Evolutionary conservation across 2,329 filamentous ascomycete genomes (phyloP), one percentile per base, ranked within the genome.

Genomic region (Pezicula neosporulosa): DNA sequence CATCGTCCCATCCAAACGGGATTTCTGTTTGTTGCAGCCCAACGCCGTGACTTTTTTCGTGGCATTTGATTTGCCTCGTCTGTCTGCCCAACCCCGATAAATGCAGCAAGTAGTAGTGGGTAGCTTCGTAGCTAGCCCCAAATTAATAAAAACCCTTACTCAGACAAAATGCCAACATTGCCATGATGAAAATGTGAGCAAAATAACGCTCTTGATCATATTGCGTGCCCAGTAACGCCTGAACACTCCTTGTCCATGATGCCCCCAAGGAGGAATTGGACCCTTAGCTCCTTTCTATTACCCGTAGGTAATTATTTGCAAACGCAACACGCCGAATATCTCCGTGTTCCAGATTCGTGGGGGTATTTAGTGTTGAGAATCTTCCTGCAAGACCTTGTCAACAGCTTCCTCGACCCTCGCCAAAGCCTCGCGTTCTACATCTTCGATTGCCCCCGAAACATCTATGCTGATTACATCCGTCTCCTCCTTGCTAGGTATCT

Each of bases 401-500:
- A 67, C 47, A 4, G 56, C 57, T 15, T 57, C 37, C 21, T 53
- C 47, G n/a, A 86, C 83, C 57, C 76, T 76, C 33, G 75, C 71
- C 45, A 87, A 69, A 2, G 85, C 80, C 47, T 82, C 77, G 21
- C 70, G 68, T 70, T 85, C 77, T 51, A 92, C 86, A 47, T 81
- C 72, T 46, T 83, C 72, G 59, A 79, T 57, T 49, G 78, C 65
- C 52, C 76, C 69, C 72, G 81, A 82, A 50, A 88, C 86, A 66
- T 91, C 86, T 52, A 93, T 75, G 49, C 75, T 82, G 56, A 91
- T 77, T 55, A 89, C 86, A 68, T 94, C 89, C 19, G 70, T 77
- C 65, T 91, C 88, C 50, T 89, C 82, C 43, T 72, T 70, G 47
- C 77, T 77, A 0, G 94, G 94, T 56, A 87, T 83, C 72, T 99